Percentiles rank a stretch among this genome's conserved stretches.
Evolutionary conservation across 192 early-diverging fungal species (phyloP).

Genomic region (Umbelopsis ramanniana): DNA sequence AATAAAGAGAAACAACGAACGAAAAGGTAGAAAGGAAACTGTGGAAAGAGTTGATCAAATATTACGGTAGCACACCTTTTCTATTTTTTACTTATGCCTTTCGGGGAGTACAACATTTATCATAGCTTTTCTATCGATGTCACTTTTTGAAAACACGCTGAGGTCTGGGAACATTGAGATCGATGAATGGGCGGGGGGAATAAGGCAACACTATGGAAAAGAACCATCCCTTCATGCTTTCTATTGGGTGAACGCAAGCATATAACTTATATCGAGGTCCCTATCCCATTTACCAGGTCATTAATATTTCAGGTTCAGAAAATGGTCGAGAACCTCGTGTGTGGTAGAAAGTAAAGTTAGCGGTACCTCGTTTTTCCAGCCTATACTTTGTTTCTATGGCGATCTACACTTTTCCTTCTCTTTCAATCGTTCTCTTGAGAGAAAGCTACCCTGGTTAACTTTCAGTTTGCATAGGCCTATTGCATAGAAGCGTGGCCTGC

Average conservation of each 20-base stretch:
- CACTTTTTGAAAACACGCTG: not conserved
- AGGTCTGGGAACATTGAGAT: not conserved
- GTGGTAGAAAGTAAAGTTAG: not conserved
- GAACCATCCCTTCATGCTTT: too few species aligned
- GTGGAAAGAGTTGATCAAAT: constrained; percentile 5
- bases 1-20: not conserved
- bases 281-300: not conserved
- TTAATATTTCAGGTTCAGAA: constrained; percentile 21
- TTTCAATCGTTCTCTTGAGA: too few species aligned
- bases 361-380: not conserved
- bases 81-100: constrained; percentile 25
- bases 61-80: constrained; percentile 8
- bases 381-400: not conserved
- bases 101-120: constrained; percentile 24
- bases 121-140: not conserved
- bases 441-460: too few species aligned
- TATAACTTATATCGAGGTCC: not conserved
- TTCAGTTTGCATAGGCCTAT: too few species aligned
- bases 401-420: too few species aligned
- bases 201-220: too few species aligned
- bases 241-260: too few species aligned
- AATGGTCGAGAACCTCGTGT: constrained; percentile 23
- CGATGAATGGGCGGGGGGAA: too few species aligned
- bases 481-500: too few species aligned
- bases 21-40: constrained; percentile 17